Base-by-base conservation (phyloP, 2,329 filamentous ascomycete genomes). In the Orbilia blumenaviensis region DNA sequence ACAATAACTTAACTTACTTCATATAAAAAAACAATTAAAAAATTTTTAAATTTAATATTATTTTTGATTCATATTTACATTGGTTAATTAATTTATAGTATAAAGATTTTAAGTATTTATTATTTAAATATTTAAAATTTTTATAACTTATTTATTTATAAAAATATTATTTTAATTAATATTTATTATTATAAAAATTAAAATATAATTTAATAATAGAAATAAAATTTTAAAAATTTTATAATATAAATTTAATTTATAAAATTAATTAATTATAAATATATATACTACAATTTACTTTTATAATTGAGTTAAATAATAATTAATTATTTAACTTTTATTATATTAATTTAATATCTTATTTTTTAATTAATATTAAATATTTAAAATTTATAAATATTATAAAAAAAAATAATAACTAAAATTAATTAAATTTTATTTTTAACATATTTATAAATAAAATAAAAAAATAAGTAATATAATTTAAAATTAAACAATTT, bases 181-280 rank as follows among this genome's bases (percentile, higher is more conserved):
- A 63, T 63, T 34, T 63, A n/a, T 14, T 63, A 63, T 34, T 25
- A 63, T 48, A 63, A 63, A 63, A 48, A 10, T 36, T 12, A 63
- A 48, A 63, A 48, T 21, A 14, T 63, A 21, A 63, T 9, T 18
- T 16, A 63, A 32, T 7, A 63, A 29, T 27, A 63, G 25, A 63
- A 25, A 41, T 63, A 48, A 63, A 10, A 6, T 18, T 23, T n/a
- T 18, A 10, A n/a, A 44, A 44, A 25, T 14, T 23, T 29, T 4
- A 41, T 14, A 42, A 27, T 25, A 34, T 46, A 46, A 48, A 16
- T 12, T 21, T 12, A 58, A 10, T 10, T 34, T 16, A 1, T 9
- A 18, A 46, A 63, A 48, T 7, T 48, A 34, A 48, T 9, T 34
- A 21, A 63, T 3, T 7, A 16, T 14, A 63, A 21, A 48, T 63